Evolutionary conservation across 768 basidiomycete genomes (phyloP).

Genomic region (Tephrocybe rancida): DNA sequence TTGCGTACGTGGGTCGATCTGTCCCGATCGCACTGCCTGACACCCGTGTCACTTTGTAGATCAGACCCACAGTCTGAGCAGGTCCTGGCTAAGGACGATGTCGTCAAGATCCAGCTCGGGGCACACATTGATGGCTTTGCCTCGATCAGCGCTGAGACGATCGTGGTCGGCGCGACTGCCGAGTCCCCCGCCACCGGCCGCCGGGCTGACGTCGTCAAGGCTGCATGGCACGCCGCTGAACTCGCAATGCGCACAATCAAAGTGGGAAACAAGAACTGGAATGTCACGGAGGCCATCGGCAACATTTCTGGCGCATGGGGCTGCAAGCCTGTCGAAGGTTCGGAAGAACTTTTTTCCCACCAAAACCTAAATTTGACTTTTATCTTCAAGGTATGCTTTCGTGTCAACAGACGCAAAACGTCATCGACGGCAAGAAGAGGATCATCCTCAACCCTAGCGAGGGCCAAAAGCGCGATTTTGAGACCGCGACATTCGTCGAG

Average conservation of each 20-base stretch:
- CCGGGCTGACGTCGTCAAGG: slow-evolving; percentile 90
- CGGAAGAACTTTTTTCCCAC: neutral
- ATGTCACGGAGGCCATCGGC: slow-evolving; percentile 83
- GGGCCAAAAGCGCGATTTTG: slow-evolving; percentile 82
- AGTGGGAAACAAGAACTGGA: slow-evolving; percentile 94
- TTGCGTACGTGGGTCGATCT: slow-evolving; percentile 63
- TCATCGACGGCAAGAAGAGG: slow-evolving; percentile 95
- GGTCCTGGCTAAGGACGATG: slow-evolving; percentile 79
- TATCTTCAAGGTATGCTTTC: slow-evolving; percentile 80
- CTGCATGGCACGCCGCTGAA: slow-evolving; percentile 93
- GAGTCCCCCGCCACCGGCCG: slow-evolving; percentile 79
- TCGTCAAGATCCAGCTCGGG: slow-evolving; percentile 95
- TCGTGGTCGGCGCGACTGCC: slow-evolving; percentile 81
- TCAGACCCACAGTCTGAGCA: slow-evolving; percentile 75
- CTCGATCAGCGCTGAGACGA: slow-evolving; percentile 89
- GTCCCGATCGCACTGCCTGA: slow-evolving; percentile 11
- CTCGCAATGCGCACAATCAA: slow-evolving; percentile 89
- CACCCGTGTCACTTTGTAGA: slow-evolving; percentile 36
- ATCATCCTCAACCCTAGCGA: slow-evolving; percentile 91
- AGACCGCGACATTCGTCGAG: slow-evolving; percentile 85
- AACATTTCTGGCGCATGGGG: slow-evolving; percentile 73
- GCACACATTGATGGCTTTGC: slow-evolving; percentile 99
- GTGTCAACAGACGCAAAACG: slow-evolving; percentile 92
- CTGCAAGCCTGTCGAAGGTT: slow-evolving; percentile 95
- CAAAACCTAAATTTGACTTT: slow-evolving; percentile 4